Evolutionary conservation across 306 rosid genomes (phyloP), one percentile per base, ranked within the genome.

Genomic region (Dicorynia guianensis): DNA sequence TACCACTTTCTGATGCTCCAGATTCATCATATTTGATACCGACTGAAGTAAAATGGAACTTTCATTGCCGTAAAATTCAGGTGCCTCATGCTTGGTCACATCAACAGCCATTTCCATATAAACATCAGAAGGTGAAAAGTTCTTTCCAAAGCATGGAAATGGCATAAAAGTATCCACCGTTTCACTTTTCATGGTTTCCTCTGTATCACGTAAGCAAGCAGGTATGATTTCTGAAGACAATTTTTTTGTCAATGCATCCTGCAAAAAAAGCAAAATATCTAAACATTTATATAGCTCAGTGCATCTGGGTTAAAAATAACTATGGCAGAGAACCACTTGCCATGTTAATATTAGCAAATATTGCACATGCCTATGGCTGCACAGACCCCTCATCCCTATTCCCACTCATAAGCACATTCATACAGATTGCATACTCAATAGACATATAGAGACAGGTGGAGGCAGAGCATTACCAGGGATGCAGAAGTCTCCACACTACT

Each of bases 11-110:
- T 76, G 76, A 83, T 73, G 75, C 74, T 78, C 89, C 77, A 77
- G 67, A 67, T 82, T 78, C 78, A 83, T 62, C 80, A 71, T 75
- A 69, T 81, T 80, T 53, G 88, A 74, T 71, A 79, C 74, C 7
- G 90, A 69, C 79, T 72, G 87, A 80, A 74, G 85, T 58, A 81
- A 81, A 62, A 74, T 76, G 79, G 86, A 66, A 76, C 77, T 74
- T 59, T 68, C 83, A 58, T 80, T 81, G 61, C 69, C 46, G 60
- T 83, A 60, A 71, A 88, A 76, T 80, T 82, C 90, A 75, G 80
- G 80, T 55, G 84, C 83, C 57, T 85, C 87, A 47, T 59, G 82
- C 80, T 81, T 86, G 87, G 80, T 82, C 87, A 72, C 79, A 78
- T 83, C 83, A 83, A 50, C 90, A 61, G 86, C 81, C 82, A 78